Evolutionary conservation across 2,329 filamentous ascomycete genomes (phyloP), one percentile per base, ranked within the genome.

Genomic region (Sphaerulina musiva): DNA sequence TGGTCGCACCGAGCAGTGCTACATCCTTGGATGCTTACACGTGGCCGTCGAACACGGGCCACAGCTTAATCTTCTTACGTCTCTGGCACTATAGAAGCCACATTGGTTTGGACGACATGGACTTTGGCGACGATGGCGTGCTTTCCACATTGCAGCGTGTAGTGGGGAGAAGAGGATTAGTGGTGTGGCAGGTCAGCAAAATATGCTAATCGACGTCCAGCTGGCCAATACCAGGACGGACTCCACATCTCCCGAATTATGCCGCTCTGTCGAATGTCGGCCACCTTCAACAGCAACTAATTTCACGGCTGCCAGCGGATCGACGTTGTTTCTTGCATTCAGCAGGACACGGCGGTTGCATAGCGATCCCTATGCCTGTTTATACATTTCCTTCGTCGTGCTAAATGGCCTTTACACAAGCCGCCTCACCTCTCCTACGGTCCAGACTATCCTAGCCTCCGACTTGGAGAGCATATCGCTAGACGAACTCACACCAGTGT

Each of bases 21-120:
- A 80, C 79, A 1, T 89, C 84, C 76, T 71, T 90, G 34, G 84
- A 87, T 59, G 75, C 77, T 0, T 86, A 69, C 53, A 55, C 51
- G 34, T 63, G 32, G 46, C 32, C 46, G 14, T 41, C 51, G 20
- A 57, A 65, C n/a, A 39, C 48, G 34, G 26, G 43, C 4, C 43
- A 51, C n/a, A 51, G 54, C 9, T 11, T 64, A 10, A 46, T 78
- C 32, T 85, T 91, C 62, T 77, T 83, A 55, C 80, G 88, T 67
- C 80, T 88, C 3, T 91, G 86, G 85, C 78, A 78, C 55, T 78
- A 87, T 63, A 73, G 71, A 45, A 76, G 77, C 52, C 87, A 92
- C 69, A 70, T 92, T 34, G 90, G 89, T 64, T 73, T 92, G 41
- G 87, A 92, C 69, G 87, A 92, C 70, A 74, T 92, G 66, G 86